Evolutionary conservation across 768 basidiomycete species (phyloP), one percentile per base, ranked within the genome.

Genomic region (Tylopilus intermedius): DNA sequence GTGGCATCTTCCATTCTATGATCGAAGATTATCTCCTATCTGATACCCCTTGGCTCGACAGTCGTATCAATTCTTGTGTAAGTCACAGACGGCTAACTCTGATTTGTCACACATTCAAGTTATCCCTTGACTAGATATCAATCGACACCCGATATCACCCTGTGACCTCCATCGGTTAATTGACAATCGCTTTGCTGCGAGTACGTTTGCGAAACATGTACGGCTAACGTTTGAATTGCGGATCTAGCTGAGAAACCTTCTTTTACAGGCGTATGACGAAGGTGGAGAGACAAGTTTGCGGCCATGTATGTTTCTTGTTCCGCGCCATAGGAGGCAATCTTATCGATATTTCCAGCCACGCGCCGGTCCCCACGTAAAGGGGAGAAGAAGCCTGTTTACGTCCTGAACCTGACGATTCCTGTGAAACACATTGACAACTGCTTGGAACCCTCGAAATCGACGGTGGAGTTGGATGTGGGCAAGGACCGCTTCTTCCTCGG

Each of bases 41-140:
- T 64, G 46, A 60, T 40, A 57, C 37, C 53, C 40, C 56, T 67
- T 56, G 59, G 55, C 54, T 30, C 51, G 55, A 54, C 64, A 95
- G 90, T 71, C 79, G n/a, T 81, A 86, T 67, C 94, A 98, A 68
- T 90, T 85, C 71, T 68, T 97, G 40, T 96, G 94, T 94, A 65
- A 60, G 83, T 68, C 21, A 41, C 54, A 38, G 24, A 35, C 27
- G 13, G 27, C 37, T 21, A 38, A 33, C 45, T 53, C 35, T 37
- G 37, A 47, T 55, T 45, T 18, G 50, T 44, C 44, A 30, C 22
- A 37, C 21, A 53, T 26, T 18, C 18, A 18, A 18, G 18, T 18
- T 38, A 42, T 46, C 33, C 18, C 48, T 26, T 43, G 38, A 53
- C 49, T 59, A 95, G 93, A 87, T 65, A 77, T 95, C 65, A 95